phyloP scores from a whole-genome alignment of 495 filamentous ascomycete species.

The Poronia punctata region DNA sequence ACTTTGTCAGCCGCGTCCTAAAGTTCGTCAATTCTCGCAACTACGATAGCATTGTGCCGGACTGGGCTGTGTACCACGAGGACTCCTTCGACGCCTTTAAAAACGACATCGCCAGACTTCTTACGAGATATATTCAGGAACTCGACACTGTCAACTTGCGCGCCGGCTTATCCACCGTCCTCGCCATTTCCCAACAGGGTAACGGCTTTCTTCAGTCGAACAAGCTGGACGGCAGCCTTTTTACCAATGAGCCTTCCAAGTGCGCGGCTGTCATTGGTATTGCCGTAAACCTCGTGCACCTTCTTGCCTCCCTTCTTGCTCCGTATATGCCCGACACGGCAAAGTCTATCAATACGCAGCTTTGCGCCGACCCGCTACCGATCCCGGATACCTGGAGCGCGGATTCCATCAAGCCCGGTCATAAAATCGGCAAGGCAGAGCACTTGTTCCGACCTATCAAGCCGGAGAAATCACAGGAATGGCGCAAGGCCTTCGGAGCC shows the following conservation, averaged over 20 bases:
- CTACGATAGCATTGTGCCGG: constrained; percentile 62
- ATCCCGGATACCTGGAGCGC: constrained; percentile 71
- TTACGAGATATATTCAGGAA: constrained; percentile 63
- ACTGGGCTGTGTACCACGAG: constrained; percentile 55
- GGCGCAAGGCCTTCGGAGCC: constrained; percentile 69
- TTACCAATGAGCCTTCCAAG: constrained; percentile 63
- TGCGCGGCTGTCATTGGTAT: constrained; percentile 74
- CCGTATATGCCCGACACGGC: constrained; percentile 86
- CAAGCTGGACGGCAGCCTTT: constrained; percentile 73
- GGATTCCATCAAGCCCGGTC: constrained; percentile 56
- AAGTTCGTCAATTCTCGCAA: constrained; percentile 75
- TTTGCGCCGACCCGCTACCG: constrained; percentile 47
- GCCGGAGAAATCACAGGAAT: constrained; percentile 72
- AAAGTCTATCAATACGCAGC: constrained; percentile 64
- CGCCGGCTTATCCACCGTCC: constrained; percentile 60
- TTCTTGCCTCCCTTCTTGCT: constrained; percentile 65
- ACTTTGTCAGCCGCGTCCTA: constrained; percentile 89
- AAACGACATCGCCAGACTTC: constrained; percentile 50
- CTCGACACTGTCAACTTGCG: constrained; percentile 72
- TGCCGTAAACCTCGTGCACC: constrained; percentile 74
- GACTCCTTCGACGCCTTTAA: constrained; percentile 37
- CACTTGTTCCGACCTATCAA: constrained; percentile 83
- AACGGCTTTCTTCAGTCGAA: constrained; percentile 80
- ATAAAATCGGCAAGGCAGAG: constrained; percentile 73
- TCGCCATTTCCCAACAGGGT: constrained; percentile 62